Base-by-base conservation (phyloP, 352 stramenopile species). In the Phytophthora colocasiae region DNA sequence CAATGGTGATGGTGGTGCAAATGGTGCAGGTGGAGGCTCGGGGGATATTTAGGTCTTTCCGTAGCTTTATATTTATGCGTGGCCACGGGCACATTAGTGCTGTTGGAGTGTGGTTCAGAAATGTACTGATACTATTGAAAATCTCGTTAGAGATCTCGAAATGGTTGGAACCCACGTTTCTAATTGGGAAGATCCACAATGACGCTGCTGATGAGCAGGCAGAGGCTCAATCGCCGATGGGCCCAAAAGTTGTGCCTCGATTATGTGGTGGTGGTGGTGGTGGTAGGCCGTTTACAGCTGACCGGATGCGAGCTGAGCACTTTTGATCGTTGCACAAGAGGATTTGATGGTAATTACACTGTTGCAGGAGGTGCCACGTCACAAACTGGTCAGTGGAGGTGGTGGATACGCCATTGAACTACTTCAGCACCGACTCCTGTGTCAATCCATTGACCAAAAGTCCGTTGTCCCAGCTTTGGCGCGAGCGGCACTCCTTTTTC, bases 311-410 rank as follows among this genome's bases (percentile, higher is more conserved):
- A 89, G 38, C 58, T 81, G 5, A 90, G 73, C 41, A 78, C 85
- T 14, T 89, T 90, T 53, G 79, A 85, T 57, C 65, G 75, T 24
- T 94, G 86, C 50, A 92, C 82, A 10, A 73, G 71, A 22, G 83
- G 60, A 11, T 94, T 94, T 71, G 83, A 88, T 29, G 86, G 86
- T 10, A 91, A 90, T 41, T 94, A 94, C 61, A 91, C 84, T 8
- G 86, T 94, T 3, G 66, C 73, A n/a, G 86, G 86, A 12, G 86
- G 86, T 36, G 53, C 72, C 4, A 85, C 79, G 5, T 79, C 75
- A 1, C 47, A 72, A 66, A 49, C 47, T 73, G 14, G 40, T 53
- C 3, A 71, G 46, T 36, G 31, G 50, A 6, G 66, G 59, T n/a
- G 67, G 38, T 15, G 45, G n/a, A 64, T 9, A 54, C 54, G 4